Base-by-base conservation (phyloP, 2,329 filamentous ascomycete genomes). In the Sporothrix schenckii region DNA sequence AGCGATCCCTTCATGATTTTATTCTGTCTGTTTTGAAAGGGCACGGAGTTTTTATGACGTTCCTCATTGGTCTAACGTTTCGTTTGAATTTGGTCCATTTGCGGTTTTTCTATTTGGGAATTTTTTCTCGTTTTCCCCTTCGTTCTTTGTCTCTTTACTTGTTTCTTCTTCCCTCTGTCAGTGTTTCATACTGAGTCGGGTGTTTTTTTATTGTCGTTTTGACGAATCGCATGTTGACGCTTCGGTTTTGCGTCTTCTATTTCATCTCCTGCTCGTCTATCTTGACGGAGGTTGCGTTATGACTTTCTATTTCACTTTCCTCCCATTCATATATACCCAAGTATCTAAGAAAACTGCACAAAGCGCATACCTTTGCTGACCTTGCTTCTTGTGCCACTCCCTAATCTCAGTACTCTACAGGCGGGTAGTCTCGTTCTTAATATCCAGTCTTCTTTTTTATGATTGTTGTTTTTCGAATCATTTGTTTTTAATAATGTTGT, bases 321-420 rank as follows among this genome's bases (percentile, higher is more conserved):
- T 34, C 60, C 21, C 24, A 47, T 47, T 27, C 34, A 53, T 63
- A 21, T 52, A 65, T 53, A 50, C 58, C 39, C 60, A 54, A 69
- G 68, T 44, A 56, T 52, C 10, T 47, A 66, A 66, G 47, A 50
- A 52, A 52, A 52, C 47, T 53, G 63, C 63, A 52, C 47, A 66
- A 65, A 49, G 61, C 41, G 61, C 44, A 49, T 50, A 44, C 50
- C 2, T 65, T 50, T 50, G 34, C 24, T 50, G 44, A n/a, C 50
- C 44, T 65, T 65, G 61, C 34, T 50, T 49, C 14, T 49, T 50
- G 50, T 50, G 11, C 39, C n/a, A 19, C 24, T 34, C 61, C 27
- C 19, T 65, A 49, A 65, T 49, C 44, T 10, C 39, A 47, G 44
- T 10, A 47, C 39, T 27, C 39, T 11, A 63, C 19, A 11, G 58